A percentile compares a stretch with the other conserved stretches of the same genome.
phyloP scores from a whole-genome alignment of 306 rosid species.

The Cicer judaicum region DNA sequence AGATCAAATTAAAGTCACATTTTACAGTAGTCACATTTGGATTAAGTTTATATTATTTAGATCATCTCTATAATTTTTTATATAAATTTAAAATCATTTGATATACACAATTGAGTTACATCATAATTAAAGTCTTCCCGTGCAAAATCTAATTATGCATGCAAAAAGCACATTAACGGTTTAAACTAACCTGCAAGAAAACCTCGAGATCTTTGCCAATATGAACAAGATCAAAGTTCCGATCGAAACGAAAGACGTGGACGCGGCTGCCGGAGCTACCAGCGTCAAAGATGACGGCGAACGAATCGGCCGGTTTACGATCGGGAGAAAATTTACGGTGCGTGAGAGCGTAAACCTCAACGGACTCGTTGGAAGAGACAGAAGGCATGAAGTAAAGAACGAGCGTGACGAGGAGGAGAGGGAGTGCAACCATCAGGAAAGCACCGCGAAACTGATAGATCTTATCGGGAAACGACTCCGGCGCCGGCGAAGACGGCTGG shows the following conservation, averaged over 20 bases:
- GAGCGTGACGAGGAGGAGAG: constrained; percentile 65
- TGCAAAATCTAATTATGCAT: background rate
- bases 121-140: background rate
- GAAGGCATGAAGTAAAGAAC: constrained; percentile 69
- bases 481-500: constrained; percentile 8
- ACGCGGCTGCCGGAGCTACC: constrained; percentile 99
- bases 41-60: background rate
- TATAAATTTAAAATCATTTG: background rate
- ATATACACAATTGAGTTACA: background rate
- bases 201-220: constrained; percentile 85
- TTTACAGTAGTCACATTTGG: background rate
- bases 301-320: constrained; percentile 45
- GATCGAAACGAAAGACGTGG: constrained; percentile 77
- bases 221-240: constrained; percentile 67
- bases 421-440: constrained; percentile 62
- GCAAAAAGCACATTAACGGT: background rate
- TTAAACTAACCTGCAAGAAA: constrained; percentile 59
- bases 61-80: background rate
- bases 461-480: constrained; percentile 67
- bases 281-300: constrained; percentile 85
- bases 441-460: constrained; percentile 69
- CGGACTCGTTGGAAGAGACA: constrained; percentile 41
- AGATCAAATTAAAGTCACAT: background rate
- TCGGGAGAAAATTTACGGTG: constrained; percentile 62
- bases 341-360: constrained; percentile 51